Conservation (phyloP, 192 early-diverging fungal genomes). For the Mortierella antarctica region DNA sequence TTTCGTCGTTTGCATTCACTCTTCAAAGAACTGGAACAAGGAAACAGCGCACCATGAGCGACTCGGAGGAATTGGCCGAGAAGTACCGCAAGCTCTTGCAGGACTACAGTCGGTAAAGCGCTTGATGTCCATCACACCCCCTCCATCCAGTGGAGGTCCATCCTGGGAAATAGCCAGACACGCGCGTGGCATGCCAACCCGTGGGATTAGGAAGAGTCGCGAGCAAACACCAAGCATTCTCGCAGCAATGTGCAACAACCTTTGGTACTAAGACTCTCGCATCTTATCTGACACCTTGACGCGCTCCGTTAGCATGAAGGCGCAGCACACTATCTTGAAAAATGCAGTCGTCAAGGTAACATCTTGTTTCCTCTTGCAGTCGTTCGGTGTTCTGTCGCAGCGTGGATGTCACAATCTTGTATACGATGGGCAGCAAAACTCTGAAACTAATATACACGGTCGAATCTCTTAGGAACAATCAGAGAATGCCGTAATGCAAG, state of each 20-base stretch:
- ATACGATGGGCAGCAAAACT: too few species aligned
- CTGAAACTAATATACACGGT: too few species aligned
- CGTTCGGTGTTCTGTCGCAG: too few species aligned
- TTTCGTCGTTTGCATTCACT: too few species aligned
- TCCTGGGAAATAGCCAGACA: neutral
- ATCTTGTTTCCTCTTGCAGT: neutral
- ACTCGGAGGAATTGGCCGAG: slow-evolving; percentile 64
- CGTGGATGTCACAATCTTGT: too few species aligned
- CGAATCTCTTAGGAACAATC: slow-evolving; percentile 62
- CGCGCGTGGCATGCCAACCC: neutral
- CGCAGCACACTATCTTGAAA: slow-evolving; percentile 68
- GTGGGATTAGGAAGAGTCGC: too few species aligned
- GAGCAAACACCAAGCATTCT: too few species aligned
- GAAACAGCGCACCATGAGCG: slow-evolving; percentile 28
- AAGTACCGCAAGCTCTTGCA: slow-evolving; percentile 67
- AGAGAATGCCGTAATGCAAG: slow-evolving; percentile 58
- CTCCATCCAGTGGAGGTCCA: neutral
- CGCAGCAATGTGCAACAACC: neutral
- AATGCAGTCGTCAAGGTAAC: slow-evolving; percentile 67
- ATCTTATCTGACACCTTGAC: neutral
- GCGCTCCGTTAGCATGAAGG: slow-evolving; percentile 59
- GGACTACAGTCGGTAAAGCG: slow-evolving; percentile 63
- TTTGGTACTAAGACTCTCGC: too few species aligned
- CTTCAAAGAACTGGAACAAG: neutral
- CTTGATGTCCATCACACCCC: neutral